Percentiles rank a stretch among this genome's conserved stretches.
These are phyloP conservation scores for Corylus heterophylla DNA, from an alignment of 306 rosid species.

Conservation along the genomic window DNA sequence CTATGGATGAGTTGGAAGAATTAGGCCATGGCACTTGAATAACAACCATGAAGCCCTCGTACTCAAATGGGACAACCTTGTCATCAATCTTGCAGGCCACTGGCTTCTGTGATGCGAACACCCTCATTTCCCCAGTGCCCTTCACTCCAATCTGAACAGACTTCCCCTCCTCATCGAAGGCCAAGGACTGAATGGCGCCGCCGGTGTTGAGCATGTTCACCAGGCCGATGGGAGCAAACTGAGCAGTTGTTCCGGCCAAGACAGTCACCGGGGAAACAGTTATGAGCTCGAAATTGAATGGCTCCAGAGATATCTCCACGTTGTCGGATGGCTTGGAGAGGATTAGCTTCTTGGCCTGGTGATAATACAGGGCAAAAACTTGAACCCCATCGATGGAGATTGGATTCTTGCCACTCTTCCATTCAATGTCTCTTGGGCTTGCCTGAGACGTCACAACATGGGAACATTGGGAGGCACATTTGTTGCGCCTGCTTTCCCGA, in stretches of 20 bases:
- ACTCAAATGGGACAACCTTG: slow-evolving; percentile 49
- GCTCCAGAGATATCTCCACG: slow-evolving; percentile 68
- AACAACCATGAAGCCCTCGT: slow-evolving; percentile 54
- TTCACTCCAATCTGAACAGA: slow-evolving; percentile 53
- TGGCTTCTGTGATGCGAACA: slow-evolving; percentile 70
- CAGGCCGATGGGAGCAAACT: slow-evolving; percentile 81
- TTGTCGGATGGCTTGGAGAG: slow-evolving; percentile 50
- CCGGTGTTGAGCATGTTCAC: slow-evolving; percentile 89
- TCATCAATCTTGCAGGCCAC: slow-evolving; percentile 54
- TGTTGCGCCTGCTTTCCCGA: slow-evolving; percentile 68
- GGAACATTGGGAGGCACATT: slow-evolving; percentile 64
- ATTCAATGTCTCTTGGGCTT: slow-evolving; percentile 67
- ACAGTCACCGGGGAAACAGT: slow-evolving; percentile 62
- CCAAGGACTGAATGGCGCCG: slow-evolving; percentile 71
- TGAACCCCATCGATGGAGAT: slow-evolving; percentile 52
- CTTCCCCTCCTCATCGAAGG: slow-evolving; percentile 36
- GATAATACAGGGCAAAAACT: slow-evolving; percentile 61
- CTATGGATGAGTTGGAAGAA: slow-evolving; percentile 51
- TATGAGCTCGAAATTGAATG: slow-evolving; percentile 87
- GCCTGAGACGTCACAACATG: slow-evolving; percentile 55
- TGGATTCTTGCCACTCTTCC: slow-evolving; percentile 67
- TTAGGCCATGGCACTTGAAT: slow-evolving; percentile 76
- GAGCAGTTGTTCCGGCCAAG: slow-evolving; percentile 37
- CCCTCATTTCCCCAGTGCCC: slow-evolving; percentile 81
- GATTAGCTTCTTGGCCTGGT: slow-evolving; percentile 60